Evolutionary conservation across 257 asterid species (phyloP).

Genomic region (Orobanche coerulescens): DNA sequence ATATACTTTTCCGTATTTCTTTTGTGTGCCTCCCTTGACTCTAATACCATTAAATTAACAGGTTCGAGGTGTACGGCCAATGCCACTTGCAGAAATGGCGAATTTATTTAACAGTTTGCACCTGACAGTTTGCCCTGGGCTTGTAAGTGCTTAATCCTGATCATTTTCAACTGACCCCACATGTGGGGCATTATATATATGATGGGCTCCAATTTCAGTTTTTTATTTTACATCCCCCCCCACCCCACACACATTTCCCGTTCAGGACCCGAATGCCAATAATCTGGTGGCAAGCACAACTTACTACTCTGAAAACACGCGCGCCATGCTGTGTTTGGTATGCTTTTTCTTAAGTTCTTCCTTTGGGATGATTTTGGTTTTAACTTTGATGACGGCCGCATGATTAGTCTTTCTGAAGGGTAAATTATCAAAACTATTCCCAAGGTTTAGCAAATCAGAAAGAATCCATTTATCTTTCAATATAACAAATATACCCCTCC

Average conservation of each 20-base stretch:
- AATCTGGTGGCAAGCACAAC: slow-evolving; percentile 87
- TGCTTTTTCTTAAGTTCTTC: slow-evolving; percentile 24
- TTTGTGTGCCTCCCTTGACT: too few species aligned
- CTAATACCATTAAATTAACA: slow-evolving; percentile 37
- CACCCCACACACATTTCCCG: too few species aligned
- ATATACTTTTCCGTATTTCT: too few species aligned
- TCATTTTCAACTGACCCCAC: slow-evolving; percentile 1
- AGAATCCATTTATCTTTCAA: not conserved
- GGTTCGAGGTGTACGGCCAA: slow-evolving; percentile 89
- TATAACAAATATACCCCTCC: not conserved
- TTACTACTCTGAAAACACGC: slow-evolving; percentile 78
- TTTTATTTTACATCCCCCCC: too few species aligned
- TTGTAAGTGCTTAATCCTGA: slow-evolving; percentile 43
- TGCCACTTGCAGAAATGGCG: slow-evolving; percentile 74
- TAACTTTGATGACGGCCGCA: not conserved
- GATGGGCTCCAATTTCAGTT: not conserved
- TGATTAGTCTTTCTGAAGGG: not conserved
- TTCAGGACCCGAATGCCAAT: slow-evolving; percentile 87
- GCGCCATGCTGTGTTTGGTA: slow-evolving; percentile 94
- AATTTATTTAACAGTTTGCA: slow-evolving; percentile 58
- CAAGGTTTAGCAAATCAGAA: not conserved
- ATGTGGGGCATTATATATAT: slow-evolving; percentile 10
- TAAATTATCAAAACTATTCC: not conserved
- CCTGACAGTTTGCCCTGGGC: slow-evolving; percentile 73
- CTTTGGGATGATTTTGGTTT: not conserved